These are phyloP conservation scores for Wickerhamiella dianesei DNA, from an alignment of 805 yeast genomes.

Conservation along the genomic window DNA sequence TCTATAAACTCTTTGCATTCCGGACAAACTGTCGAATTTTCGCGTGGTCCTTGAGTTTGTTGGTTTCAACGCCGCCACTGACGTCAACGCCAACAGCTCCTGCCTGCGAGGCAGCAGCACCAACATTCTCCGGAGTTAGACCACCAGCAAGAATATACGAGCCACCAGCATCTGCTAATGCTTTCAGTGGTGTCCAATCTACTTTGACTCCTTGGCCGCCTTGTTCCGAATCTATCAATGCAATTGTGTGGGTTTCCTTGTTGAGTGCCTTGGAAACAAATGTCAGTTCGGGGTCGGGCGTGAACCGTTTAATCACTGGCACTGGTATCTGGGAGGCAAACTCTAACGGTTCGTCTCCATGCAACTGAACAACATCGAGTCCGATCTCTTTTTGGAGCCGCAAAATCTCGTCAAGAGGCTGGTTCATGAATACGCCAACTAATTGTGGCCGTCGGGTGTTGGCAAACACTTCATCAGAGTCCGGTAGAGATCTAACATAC, in stretches of 20 bases:
- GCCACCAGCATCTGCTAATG: constrained; percentile 18
- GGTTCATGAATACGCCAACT: constrained; percentile 89
- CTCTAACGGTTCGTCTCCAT: constrained; percentile 55
- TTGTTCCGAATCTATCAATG: constrained; percentile 69
- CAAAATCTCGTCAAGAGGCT: constrained; percentile 48
- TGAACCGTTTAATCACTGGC: constrained; percentile 64
- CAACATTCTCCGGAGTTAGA: constrained; percentile 59
- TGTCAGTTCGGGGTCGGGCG: constrained; percentile 32
- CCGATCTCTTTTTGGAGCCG: constrained; percentile 29
- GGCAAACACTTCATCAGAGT: background rate
- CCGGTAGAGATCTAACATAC: constrained; percentile 18
- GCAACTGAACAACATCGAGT: constrained; percentile 75
- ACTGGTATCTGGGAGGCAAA: constrained; percentile 29
- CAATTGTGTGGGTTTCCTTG: constrained; percentile 34
- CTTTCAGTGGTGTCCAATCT: constrained; percentile 44
- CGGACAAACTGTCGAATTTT: constrained; percentile 50
- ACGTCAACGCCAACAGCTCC: constrained; percentile 89
- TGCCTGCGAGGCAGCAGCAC: constrained; percentile 32
- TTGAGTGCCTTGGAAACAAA: constrained; percentile 5
- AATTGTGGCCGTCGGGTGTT: constrained; percentile 22
- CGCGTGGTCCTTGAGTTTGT: constrained; percentile 41
- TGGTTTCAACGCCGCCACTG: constrained; percentile 83
- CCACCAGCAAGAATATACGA: constrained; percentile 80
- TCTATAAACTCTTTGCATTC: too few relatives aligned
- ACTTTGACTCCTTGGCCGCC: constrained; percentile 87